Percentiles rank a stretch among this genome's conserved stretches.
These are phyloP conservation scores for Kodamaea jinghongensis DNA, from an alignment of 805 yeast species.

Conservation along the genomic window DNA sequence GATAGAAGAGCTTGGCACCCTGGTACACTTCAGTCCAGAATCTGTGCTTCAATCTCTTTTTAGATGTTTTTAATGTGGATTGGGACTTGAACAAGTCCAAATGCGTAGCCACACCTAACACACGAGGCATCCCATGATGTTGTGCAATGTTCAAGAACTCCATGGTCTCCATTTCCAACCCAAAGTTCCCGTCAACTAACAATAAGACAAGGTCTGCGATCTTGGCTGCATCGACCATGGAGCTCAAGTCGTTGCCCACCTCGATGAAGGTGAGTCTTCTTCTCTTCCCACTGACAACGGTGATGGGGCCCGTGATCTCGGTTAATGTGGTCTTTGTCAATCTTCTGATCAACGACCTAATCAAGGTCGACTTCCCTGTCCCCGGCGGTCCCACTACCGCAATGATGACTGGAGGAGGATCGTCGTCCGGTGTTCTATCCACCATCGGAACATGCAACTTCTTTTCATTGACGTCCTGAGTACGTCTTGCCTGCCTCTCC, in stretches of 20 bases:
- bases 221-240: conserved; percentile 96
- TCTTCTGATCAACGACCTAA: conserved; percentile 83
- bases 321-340: conserved; percentile 80
- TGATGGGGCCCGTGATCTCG: conserved; percentile 93
- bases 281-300: conserved; percentile 93
- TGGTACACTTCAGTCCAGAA: conserved; percentile 99
- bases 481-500: conserved; percentile 77
- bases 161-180: conserved; percentile 99
- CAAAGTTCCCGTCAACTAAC: conserved; percentile 94
- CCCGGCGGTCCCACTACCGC: conserved; percentile 99
- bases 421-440: conserved; percentile 94
- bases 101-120: conserved; percentile 93
- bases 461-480: conserved; percentile 79
- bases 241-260: conserved; percentile 86
- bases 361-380: conserved; percentile 92
- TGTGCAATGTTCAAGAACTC: conserved; percentile 94
- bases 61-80: conserved; percentile 84
- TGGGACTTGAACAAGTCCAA: conserved; percentile 89
- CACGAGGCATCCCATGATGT: conserved; percentile 98
- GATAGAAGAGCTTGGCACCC: conserved; percentile 93
- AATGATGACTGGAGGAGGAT: conserved; percentile 93
- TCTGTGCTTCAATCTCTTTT: conserved; percentile 86
- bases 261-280: conserved; percentile 91
- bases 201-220: conserved; percentile 88
- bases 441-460: conserved; percentile 96